Base-by-base conservation (phyloP, 768 basidiomycete species). In the Auriculariales sp. region DNA sequence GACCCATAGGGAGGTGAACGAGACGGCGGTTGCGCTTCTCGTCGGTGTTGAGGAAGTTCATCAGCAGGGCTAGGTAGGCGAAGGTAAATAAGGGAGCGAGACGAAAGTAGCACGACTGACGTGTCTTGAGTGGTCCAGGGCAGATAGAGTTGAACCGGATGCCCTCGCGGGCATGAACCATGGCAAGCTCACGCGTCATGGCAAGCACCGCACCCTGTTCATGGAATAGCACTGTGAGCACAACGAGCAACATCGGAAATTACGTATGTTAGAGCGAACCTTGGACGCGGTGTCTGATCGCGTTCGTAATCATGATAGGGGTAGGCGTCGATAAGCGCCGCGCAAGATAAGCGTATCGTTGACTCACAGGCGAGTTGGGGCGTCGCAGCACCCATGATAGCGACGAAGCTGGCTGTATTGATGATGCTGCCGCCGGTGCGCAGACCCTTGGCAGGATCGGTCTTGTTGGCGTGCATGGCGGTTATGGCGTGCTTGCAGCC, bases 351-450 rank as follows among this genome's bases (percentile, higher is more conserved):
- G 4, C 9, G 19, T 17, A 28, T 7, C 12, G 31, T 48, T 46
- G n/a, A 74, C 82, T 59, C 54, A 92, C 91, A 99, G 49, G 95
- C 95, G n/a, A 99, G 68, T 62, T 99, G 95, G 48, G 95, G 93
- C 2, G 95, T 97, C 9, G 95, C 95, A 49, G 95, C 95, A 31
- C 95, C 95, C 72, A 94, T 69, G 53, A 91, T 66, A 12, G 93
- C 93, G 17, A 99, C 95, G 62, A 99, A 99, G 60, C 89, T 93
- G 3, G 95, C 94, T 9, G 90, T 93, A 67, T 98, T 98, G 68
- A 98, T 97, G 69, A 99, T 93, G 58, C 87, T 90, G 51, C 88
- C 88, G 15, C 70, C 71, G 10, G 71, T 68, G 58, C 75, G 81
- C 11, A 98, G 75, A 3, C 87, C 85, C 64, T 83, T 89, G 53